Percentiles rank a stretch among this genome's conserved stretches.
Conservation (phyloP, 345 rosid species). For the Hypericum perforatum region DNA sequence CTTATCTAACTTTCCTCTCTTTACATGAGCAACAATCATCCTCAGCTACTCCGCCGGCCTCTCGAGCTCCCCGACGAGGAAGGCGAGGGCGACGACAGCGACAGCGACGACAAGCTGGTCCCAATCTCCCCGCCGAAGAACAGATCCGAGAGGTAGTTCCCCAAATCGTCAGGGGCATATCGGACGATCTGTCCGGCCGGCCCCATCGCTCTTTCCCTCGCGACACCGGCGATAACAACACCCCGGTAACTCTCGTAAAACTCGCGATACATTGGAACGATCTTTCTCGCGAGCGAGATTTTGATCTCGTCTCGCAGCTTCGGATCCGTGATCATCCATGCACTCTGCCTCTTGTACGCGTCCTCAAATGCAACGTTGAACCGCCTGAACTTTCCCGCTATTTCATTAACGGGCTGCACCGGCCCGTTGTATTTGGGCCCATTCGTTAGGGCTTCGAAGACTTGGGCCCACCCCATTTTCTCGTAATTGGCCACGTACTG, state of each 20-base stretch:
- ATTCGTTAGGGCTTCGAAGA: slow-evolving; percentile 24
- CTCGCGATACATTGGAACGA: slow-evolving; percentile 35
- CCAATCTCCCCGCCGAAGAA: neutral
- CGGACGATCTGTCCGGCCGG: slow-evolving; percentile 26
- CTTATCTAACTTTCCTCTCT: too few relatives aligned
- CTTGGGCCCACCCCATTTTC: slow-evolving; percentile 58
- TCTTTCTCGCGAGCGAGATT: slow-evolving; percentile 37
- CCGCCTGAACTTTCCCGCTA: slow-evolving; percentile 25
- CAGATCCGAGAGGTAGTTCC: slow-evolving; percentile 27
- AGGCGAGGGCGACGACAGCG: too few relatives aligned
- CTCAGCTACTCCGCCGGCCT: too few relatives aligned
- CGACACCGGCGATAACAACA: neutral
- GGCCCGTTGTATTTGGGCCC: slow-evolving; percentile 21
- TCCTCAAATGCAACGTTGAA: slow-evolving; percentile 58
- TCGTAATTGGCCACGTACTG: slow-evolving; percentile 57
- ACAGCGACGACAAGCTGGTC: too few relatives aligned
- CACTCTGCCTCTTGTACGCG: slow-evolving; percentile 36
- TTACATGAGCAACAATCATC: too few relatives aligned
- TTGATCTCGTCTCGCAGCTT: slow-evolving; percentile 45
- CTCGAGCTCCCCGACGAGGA: too few relatives aligned
- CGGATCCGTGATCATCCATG: slow-evolving; percentile 53
- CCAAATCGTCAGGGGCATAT: slow-evolving; percentile 58
- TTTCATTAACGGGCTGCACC: slow-evolving; percentile 24
- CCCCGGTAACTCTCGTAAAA: slow-evolving; percentile 34
- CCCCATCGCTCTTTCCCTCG: slow-evolving; percentile 11